Evolutionary conservation across 108 stramenopile genomes (phyloP).

Genomic region (Skeletonema marinoi): DNA sequence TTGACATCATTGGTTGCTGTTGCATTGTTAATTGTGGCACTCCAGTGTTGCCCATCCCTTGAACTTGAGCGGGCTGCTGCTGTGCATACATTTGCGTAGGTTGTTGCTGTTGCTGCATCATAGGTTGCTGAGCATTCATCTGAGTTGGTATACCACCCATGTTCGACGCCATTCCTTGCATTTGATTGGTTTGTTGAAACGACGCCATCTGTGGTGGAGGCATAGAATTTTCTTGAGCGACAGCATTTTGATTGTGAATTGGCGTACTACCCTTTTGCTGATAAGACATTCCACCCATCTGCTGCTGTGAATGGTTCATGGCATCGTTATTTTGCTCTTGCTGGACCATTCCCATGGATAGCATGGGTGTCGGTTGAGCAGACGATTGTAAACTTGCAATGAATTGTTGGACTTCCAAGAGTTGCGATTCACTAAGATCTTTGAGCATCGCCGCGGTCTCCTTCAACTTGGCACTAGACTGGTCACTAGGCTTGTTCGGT

Average conservation of each 20-base stretch:
- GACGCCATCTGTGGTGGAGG: neutral
- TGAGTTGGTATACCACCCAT: neutral
- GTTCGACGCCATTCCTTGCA: neutral
- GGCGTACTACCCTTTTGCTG: neutral
- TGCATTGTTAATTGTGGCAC: neutral
- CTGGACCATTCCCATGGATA: neutral
- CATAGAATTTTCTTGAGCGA: neutral
- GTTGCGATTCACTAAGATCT: slow-evolving; percentile 30
- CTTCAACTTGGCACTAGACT: slow-evolving; percentile 4
- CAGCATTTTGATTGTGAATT: neutral
- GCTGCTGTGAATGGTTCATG: neutral
- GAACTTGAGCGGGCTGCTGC: neutral
- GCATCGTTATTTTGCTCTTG: neutral
- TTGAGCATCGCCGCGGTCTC: slow-evolving; percentile 33
- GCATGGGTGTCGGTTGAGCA: neutral
- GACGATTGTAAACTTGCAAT: slow-evolving; percentile 10
- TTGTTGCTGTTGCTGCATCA: slow-evolving; percentile 4
- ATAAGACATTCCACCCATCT: neutral
- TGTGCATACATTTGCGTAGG: neutral
- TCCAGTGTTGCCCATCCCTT: neutral
- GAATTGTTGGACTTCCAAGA: slow-evolving; percentile 35
- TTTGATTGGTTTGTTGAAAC: neutral
- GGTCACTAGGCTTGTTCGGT: neutral
- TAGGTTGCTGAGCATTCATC: neutral
- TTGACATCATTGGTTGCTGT: neutral